Base-by-base conservation (phyloP, 768 basidiomycete genomes). In the Strobilomyces dryophilus region DNA sequence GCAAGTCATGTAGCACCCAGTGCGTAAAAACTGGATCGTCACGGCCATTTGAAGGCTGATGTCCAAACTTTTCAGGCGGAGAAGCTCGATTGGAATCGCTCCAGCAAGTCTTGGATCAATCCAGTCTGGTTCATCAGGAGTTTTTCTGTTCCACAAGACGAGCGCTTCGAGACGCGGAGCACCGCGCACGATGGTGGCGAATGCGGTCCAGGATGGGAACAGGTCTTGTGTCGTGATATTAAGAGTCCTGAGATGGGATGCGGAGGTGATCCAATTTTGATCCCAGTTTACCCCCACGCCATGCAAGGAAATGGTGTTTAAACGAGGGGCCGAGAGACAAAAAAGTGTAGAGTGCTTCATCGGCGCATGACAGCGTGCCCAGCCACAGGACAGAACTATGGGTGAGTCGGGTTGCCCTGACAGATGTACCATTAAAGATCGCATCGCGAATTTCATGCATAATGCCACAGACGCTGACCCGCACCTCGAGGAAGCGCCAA, bases 381-480 rank as follows among this genome's bases (percentile, higher is more conserved):
- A n/a, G n/a, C n/a, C n/a, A n/a, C n/a, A n/a, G n/a, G n/a, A 7
- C 9, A 47, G 21, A 8, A 5, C 12, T 3, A 42, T 17, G 0
- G 40, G 5, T 10, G 32, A 48, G 46, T 27, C 18, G 37, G n/a
- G n/a, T 14, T 27, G 15, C n/a, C n/a, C n/a, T 32, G 1, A 29
- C 2, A 27, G 34, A n/a, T 4, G 7, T n/a, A n/a, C n/a, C n/a
- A n/a, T 20, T 31, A 14, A 12, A 35, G 8, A 43, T 14, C 18
- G 34, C 12, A 14, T 18, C 7, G 1, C 43, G 24, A 8, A 51
- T 11, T 14, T 15, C 3, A 5, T 15, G 1, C 34, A 43, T 18
- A 34, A 29, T 7, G 1, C 0, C 8, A 1, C 0, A 2, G 14
- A 0, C 2, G 15, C 1, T 5, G 8, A 10, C 8, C 24, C 10